Base-by-base conservation (phyloP, 2,329 filamentous ascomycete species). In the Colletotrichum gigasporum region DNA sequence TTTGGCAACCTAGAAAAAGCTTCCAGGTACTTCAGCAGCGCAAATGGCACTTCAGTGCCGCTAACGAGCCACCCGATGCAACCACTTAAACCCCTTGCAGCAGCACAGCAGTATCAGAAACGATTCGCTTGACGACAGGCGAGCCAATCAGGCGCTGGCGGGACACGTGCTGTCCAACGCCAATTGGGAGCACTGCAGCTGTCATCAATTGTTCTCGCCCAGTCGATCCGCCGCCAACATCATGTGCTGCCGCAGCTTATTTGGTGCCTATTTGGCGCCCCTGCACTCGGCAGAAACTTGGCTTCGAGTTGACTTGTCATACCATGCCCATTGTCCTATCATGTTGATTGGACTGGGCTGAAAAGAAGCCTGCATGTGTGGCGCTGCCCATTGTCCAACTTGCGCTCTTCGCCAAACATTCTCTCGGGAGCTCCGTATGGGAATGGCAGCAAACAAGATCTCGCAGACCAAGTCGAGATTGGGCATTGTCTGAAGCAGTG, bases 31-130 rank as follows among this genome's bases (percentile, higher is more conserved):
- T 3, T 35, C 6, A n/a, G 30, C 26, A 35, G 16, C 35, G 16
- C 35, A n/a, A 51, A 8, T 30, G 26, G 32, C 24, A 30, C 10
- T 16, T 1, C 9, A n/a, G 44, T 30, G 18, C 44, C 44, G 44
- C 44, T 30, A 26, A n/a, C 32, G 44, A 11, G 44, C 39, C 51
- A 52, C 22, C 32, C 30, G 16, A 48, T 67, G 61, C 64, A 61
- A 67, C 28, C 64, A 65, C 64, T 67, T 65, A 64, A 61, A 60
- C 37, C 60, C 61, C 64, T 52, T 60, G 64, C 35, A 63, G 52
- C 24, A 35, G 45, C 32, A 48, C 24, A 35, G 45, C 32, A 48
- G 45, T 18, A 34, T 34, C 41, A 52, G 32, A 18, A 48, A 32
- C 12, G 42, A 50, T 39, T n/a, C 12, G 42, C 14, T 50, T 4